Evolutionary conservation across 1,139 yeast genomes (phyloP).

Genomic region (Lodderomyces oxycetoniae): DNA sequence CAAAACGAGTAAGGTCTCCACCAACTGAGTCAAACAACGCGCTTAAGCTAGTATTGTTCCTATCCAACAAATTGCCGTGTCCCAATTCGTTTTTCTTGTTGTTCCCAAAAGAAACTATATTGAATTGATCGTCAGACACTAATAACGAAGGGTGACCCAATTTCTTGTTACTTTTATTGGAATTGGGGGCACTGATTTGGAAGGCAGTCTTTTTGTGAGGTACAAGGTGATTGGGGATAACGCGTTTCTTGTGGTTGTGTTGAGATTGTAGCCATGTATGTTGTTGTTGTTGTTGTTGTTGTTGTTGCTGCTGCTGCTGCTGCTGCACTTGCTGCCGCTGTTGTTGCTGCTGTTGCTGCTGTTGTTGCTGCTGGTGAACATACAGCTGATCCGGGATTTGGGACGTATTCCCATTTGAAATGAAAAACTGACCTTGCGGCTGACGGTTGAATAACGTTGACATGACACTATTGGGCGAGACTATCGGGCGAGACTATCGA

Average conservation of each 20-base stretch:
- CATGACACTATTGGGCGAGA: too few relatives aligned
- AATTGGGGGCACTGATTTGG: slow-evolving; percentile 24
- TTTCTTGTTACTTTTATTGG: slow-evolving; percentile 18
- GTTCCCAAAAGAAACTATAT: slow-evolving; percentile 38
- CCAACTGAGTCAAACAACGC: slow-evolving; percentile 13
- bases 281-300: slow-evolving; percentile 17
- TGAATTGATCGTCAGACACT: slow-evolving; percentile 25
- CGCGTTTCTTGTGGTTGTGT: slow-evolving; percentile 50
- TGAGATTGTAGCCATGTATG: slow-evolving; percentile 5
- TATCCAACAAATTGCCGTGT: slow-evolving; percentile 9
- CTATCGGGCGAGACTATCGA: too few relatives aligned
- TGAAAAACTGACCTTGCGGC: slow-evolving; percentile 4
- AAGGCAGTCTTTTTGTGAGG: slow-evolving; percentile 43
- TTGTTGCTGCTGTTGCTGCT: slow-evolving; percentile 5
- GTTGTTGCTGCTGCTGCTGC: slow-evolving; percentile 7
- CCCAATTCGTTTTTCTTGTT: slow-evolving; percentile 15
- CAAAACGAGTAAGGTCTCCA: slow-evolving; percentile 25
- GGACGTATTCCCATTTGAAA: not conserved
- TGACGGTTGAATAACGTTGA: slow-evolving; percentile 9
- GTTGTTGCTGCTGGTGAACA: slow-evolving; percentile 7
- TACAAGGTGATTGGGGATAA: slow-evolving; percentile 53
- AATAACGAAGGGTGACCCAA: slow-evolving; percentile 9
- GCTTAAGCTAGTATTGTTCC: slow-evolving; percentile 7
- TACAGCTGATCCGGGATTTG: slow-evolving; percentile 3
- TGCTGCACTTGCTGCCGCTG: slow-evolving; percentile 3